phyloP scores from a whole-genome alignment of 306 rosid species.

The Quercus ilex region DNA sequence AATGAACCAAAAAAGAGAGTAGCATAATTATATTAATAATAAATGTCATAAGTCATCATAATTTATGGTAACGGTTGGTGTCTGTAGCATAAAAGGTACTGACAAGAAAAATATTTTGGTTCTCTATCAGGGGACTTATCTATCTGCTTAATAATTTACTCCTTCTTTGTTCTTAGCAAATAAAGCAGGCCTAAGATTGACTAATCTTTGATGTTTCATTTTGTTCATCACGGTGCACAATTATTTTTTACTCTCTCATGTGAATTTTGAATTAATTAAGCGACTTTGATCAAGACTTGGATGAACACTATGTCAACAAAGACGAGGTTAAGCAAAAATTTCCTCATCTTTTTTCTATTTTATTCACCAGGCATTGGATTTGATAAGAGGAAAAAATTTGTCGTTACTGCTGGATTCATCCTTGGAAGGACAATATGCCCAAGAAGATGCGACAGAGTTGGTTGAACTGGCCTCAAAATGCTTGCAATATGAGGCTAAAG shows the following conservation, averaged over 20 bases:
- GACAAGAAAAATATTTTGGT: neutral
- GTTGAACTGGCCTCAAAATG: conserved; percentile 94
- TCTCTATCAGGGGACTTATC: neutral
- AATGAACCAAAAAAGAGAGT: neutral
- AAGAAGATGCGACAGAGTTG: conserved; percentile 84
- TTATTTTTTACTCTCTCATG: neutral
- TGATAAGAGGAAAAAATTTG: conserved; percentile 78
- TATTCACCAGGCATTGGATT: conserved; percentile 67
- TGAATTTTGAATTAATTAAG: neutral
- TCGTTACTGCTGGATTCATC: conserved; percentile 89
- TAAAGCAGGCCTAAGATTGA: neutral
- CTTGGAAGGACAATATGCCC: conserved; percentile 81
- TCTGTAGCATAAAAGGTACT: neutral
- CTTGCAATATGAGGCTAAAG: conserved; percentile 91
- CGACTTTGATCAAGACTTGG: neutral
- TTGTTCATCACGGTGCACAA: neutral
- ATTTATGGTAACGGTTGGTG: neutral
- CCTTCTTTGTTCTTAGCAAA: neutral
- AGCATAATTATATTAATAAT: neutral
- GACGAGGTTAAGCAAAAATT: neutral
- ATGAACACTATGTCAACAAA: neutral
- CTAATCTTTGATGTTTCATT: neutral
- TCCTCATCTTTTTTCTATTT: neutral
- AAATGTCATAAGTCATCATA: neutral
- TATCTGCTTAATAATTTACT: neutral